Base-by-base conservation (phyloP, 805 yeast genomes). In the Candida silvicultrix region DNA sequence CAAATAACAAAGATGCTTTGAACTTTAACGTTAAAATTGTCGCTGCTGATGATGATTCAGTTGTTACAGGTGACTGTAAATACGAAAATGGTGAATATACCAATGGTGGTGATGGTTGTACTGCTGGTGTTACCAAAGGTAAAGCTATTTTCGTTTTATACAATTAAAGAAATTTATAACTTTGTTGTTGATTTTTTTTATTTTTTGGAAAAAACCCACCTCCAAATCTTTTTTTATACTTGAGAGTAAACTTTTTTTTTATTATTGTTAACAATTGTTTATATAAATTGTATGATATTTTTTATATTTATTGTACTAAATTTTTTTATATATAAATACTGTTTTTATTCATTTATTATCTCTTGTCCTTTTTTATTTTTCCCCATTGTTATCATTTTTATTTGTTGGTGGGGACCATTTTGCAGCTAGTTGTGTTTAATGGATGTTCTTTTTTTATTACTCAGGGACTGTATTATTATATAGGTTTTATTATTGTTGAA, bases 31-130 rank as follows among this genome's bases (percentile, higher is more conserved):
- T 85, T 54, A 80, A 80, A 71, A 89, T 92, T 61, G 94, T 77
- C 46, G 89, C 83, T 51, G 75, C 78, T 46, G 84, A 78, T 46
- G 82, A 78, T 48, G 22, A 29, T 21, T 71, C 79, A 45, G 65
- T 69, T 35, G 74, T 78, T 49, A 70, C 71, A 54, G 97, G 97
- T 55, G 69, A 73, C 41, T 90, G 98, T 74, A 67, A 67, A 42
- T 90, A 89, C 73, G 86, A 77, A 62, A 74, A 87, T 62, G 97
- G 97, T 60, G 56, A 58, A 32, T 89, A 82, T 77, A 88, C 54
- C 64, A 69, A 49, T 80, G 83, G 47, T 55, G 81, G 12, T 18
- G 89, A 85, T 60, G 95, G 95, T 58, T 86, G 95, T 74, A 86
- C 95, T 45, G 85, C 82, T 51, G 74, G 79, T 42, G 81, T 81